Evolutionary conservation across 352 stramenopile genomes (phyloP), one percentile per base, ranked within the genome.

Genomic region (Phytophthora vignae): DNA sequence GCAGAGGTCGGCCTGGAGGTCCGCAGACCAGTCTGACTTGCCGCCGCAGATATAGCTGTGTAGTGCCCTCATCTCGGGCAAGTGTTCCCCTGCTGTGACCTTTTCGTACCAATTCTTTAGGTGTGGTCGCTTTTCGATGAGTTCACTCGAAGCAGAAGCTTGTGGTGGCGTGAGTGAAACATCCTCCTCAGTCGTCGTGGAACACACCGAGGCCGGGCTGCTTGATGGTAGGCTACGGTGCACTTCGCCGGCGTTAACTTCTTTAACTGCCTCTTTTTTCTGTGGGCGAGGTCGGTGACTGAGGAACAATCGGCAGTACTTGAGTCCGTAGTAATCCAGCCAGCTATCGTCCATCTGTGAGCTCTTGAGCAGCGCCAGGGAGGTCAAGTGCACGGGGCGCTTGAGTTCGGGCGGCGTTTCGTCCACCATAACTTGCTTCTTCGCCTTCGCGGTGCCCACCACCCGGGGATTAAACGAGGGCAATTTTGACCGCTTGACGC

Each of bases 291-390:
- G 54, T 74, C 69, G 61, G 31, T 90, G 82, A 52, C 84, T 82
- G 33, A 90, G 63, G 63, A 95, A 95, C 57, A 95, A 63, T 7
- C 86, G 83, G 52, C 83, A 80, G 62, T 89, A 81, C 40, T 86
- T 79, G 62, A 81, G 92, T 6, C 86, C 86, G 55, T 90, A 93
- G 33, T 78, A 62, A 29, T 79, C 67, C 42, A 93, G 74, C 88
- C 84, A 95, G 66, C 80, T 79, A 44, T 79, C 77, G 21, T 91
- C 76, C 50, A 94, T 73, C 77, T 93, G 84, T 17, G 88, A 83
- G 33, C 75, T 86, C 76, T 95, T 95, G 8, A 94, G 77, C 60
- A 95, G 61, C n/a, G 84, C 86, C 21, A 95, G 66, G 6, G 88
- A 95, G 2, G 86, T 82, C 62, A 92, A 74, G 8, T 84, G 80